phyloP scores from a whole-genome alignment of 1,284 basidiomycete species.

The Volvariella surrecta region DNA sequence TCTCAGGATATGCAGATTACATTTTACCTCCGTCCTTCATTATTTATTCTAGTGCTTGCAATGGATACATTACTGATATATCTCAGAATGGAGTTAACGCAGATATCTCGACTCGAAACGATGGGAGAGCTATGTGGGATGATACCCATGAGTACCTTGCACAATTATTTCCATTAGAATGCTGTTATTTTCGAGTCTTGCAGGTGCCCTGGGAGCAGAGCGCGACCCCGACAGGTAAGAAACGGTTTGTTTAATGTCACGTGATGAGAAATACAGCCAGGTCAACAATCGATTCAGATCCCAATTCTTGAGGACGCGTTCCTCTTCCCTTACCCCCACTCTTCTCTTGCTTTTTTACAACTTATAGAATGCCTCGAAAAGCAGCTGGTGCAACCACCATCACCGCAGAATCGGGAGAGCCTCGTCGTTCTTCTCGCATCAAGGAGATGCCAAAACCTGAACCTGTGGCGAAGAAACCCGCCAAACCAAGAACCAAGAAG shows the following conservation, averaged over 20 bases:
- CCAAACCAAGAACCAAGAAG: conserved; percentile 58
- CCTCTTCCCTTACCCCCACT: conserved; percentile 19
- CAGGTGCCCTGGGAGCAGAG: no score
- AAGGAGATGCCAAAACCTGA: conserved; percentile 58
- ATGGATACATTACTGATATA: no score
- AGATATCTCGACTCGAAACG: no score
- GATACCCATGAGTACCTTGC: no score
- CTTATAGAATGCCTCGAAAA: conserved; percentile 57
- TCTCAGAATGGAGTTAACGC: no score
- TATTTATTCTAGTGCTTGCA: no score
- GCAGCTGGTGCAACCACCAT: conserved; percentile 43
- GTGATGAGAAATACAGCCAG: conserved; percentile 23
- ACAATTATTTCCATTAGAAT: no score
- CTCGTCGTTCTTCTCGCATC: conserved; percentile 67
- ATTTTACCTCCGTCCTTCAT: no score
- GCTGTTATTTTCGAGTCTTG: no score
- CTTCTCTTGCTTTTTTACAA: conserved; percentile 9
- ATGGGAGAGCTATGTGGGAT: no score
- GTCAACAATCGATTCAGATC: conserved; percentile 20
- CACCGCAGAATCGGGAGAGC: conserved; percentile 31
- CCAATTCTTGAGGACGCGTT: conserved; percentile 21
- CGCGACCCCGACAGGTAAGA: no score
- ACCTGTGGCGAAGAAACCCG: conserved; percentile 44
- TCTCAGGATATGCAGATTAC: no score
- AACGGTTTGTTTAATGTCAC: conserved; percentile 9